phyloP scores from a whole-genome alignment of 345 rosid species.

The Linum lewisii region DNA sequence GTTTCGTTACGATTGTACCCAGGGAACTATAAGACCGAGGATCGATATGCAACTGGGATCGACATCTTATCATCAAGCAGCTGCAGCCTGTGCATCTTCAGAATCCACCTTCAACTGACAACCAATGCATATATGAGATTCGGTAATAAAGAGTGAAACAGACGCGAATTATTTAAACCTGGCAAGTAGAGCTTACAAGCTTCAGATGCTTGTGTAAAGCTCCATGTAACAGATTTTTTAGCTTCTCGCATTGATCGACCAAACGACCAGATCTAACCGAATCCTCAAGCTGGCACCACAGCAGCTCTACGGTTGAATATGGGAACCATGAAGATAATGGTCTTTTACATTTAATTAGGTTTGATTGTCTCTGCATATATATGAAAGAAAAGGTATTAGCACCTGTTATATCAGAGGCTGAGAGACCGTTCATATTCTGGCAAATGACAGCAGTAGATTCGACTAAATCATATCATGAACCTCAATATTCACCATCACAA shows the following conservation, averaged over 20 bases:
- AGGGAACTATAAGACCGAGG: too few relatives aligned
- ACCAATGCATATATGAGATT: background rate
- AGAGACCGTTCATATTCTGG: too few relatives aligned
- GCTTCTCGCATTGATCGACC: slow-evolving; percentile 71
- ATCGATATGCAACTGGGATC: background rate
- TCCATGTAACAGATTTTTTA: slow-evolving; percentile 47
- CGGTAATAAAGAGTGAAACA: background rate
- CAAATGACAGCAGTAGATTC: too few relatives aligned
- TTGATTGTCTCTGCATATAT: slow-evolving; percentile 57
- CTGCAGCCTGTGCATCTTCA: slow-evolving; percentile 43
- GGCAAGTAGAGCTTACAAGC: slow-evolving; percentile 34
- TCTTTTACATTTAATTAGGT: slow-evolving; percentile 57
- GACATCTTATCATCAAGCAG: slow-evolving; percentile 11
- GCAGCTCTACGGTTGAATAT: slow-evolving; percentile 52
- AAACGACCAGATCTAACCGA: slow-evolving; percentile 43
- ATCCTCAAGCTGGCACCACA: slow-evolving; percentile 76
- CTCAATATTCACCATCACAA: too few relatives aligned
- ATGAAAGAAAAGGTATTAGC: background rate
- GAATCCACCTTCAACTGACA: slow-evolving; percentile 79
- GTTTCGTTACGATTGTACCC: too few relatives aligned
- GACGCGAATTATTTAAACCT: background rate
- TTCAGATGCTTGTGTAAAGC: slow-evolving; percentile 66
- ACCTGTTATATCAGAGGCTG: background rate
- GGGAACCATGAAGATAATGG: slow-evolving; percentile 80
- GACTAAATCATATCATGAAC: too few relatives aligned